Conservation (phyloP, 2,329 filamentous ascomycete genomes). For the Shiraia bambusicola region DNA sequence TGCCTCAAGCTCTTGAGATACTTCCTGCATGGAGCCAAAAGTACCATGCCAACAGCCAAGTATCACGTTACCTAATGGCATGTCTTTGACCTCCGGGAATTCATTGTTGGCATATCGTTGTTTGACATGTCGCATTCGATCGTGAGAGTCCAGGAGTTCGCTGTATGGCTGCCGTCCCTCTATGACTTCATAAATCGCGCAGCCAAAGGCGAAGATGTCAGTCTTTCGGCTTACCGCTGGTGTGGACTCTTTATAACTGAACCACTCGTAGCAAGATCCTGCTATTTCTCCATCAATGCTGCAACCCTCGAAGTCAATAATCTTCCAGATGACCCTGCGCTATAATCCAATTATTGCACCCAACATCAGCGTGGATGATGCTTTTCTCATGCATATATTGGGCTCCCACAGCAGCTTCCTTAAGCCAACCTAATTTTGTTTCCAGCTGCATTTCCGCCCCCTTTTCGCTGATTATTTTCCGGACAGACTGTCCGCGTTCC, state of each 20-base stretch:
- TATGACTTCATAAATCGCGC: slow-evolving; percentile 11
- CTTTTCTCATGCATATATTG: slow-evolving; percentile 8
- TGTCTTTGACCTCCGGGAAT: slow-evolving; percentile 9
- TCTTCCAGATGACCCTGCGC: slow-evolving; percentile 3
- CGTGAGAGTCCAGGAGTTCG: slow-evolving; percentile 3
- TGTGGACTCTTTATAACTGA: slow-evolving; percentile 8
- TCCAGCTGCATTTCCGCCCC: background rate
- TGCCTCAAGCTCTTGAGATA: slow-evolving; percentile 10
- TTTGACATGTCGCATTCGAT: slow-evolving; percentile 6
- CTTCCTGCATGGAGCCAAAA: slow-evolving; percentile 10
- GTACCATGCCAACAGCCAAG: slow-evolving; percentile 10
- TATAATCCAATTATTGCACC: slow-evolving; percentile 11
- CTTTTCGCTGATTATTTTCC: slow-evolving; percentile 2
- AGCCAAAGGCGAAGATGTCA: slow-evolving; percentile 14
- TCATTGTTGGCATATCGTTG: slow-evolving; percentile 11
- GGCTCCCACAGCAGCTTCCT: slow-evolving; percentile 7
- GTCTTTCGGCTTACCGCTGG: slow-evolving; percentile 10
- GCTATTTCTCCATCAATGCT: slow-evolving; percentile 13
- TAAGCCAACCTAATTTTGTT: slow-evolving; percentile 2
- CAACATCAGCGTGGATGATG: slow-evolving; percentile 9
- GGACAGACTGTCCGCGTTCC: slow-evolving; percentile 1
- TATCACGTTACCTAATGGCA: slow-evolving; percentile 9
- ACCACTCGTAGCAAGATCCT: slow-evolving; percentile 16
- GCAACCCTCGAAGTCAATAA: no score
- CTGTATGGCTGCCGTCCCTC: slow-evolving; percentile 8